Conservation (phyloP, 805 yeast genomes). For the Yamadazyma phyllophila region DNA sequence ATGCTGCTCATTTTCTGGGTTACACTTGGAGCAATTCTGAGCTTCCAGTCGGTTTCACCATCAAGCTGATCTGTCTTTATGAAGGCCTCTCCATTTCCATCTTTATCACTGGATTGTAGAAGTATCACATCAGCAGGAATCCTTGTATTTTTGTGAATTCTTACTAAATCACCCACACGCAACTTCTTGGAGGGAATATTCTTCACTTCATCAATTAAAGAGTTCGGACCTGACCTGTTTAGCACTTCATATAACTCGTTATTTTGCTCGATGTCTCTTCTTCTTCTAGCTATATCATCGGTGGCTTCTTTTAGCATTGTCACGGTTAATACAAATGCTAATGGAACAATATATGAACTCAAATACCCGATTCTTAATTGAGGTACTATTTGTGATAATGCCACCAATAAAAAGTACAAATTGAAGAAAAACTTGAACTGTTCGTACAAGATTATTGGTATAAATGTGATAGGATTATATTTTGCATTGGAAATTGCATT, state of each 20-base stretch:
- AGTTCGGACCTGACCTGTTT: conserved; percentile 19
- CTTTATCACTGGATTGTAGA: conserved; percentile 69
- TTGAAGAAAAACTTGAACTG: conserved; percentile 97
- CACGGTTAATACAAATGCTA: conserved; percentile 86
- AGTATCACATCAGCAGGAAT: conserved; percentile 93
- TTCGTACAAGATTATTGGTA: conserved; percentile 87
- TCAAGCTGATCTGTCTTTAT: conserved; percentile 96
- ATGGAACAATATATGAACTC: conserved; percentile 89
- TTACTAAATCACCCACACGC: conserved; percentile 83
- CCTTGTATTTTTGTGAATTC: conserved; percentile 74
- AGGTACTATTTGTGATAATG: conserved; percentile 89
- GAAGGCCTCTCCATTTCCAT: conserved; percentile 80
- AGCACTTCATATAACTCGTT: conserved; percentile 76
- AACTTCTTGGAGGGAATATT: conserved; percentile 54
- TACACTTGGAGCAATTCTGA: conserved; percentile 70
- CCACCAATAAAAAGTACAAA: conserved; percentile 86
- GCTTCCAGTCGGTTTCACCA: conserved; percentile 99
- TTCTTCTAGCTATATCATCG: conserved; percentile 87
- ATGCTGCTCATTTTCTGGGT: conserved; percentile 59
- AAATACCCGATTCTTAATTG: conserved; percentile 88
- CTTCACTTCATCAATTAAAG: conserved; percentile 24
- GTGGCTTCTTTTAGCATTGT: conserved; percentile 96
- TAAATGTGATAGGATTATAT: conserved; percentile 81
- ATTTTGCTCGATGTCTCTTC: conserved; percentile 88
- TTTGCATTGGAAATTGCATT: conserved; percentile 93